Evolutionary conservation across 129 eudicot genomes (phyloP), one percentile per base, ranked within the genome.

Genomic region (Artemisia argyi): DNA sequence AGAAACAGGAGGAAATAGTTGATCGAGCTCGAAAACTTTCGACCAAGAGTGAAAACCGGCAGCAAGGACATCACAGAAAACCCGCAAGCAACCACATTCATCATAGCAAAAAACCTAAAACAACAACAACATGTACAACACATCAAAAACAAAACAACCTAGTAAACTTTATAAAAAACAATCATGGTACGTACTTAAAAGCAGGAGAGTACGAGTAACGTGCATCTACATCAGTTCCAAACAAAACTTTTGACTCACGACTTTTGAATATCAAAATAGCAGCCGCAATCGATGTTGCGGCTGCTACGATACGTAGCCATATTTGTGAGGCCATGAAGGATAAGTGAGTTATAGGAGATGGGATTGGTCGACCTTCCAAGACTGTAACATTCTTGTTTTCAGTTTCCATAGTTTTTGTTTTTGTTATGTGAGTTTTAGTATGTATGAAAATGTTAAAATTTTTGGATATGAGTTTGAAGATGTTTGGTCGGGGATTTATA

Each of bases 121-220:
- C 66, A 78, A 55, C 22, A n/a, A 11, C 61, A 11, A 48, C 22
- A 30, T 4, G 4, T 30, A 30, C 5, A 30, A 35, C 44, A 35
- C 44, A 35, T 35, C 44, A 35, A 35, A 35, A 35, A 30, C 39
- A n/a, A 13, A 3, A 16, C 15, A 13, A 59, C 0, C 28, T 18
- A 39, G 20, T n/a, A 20, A 26, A 26, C 24, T 30, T 68, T 69
- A 17, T 44, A 7, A 50, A 60, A 22, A 22, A 77, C 28, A 15
- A 20, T 68, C 48, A 15, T 48, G 2, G 17, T 60, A 63, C 30
- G 44, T 57, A 92, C 98, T 81, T 87, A 83, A 85, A 85, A 53
- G 96, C 83, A 9, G 98, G 76, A 19, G 86, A 72, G 77, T 87
- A 92, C 76, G 77, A 83, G 71, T 89, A 92, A 48, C 88, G 86